Evolutionary conservation across 2,329 filamentous ascomycete genomes (phyloP), one percentile per base, ranked within the genome.

Genomic region (Penicillium sp.): DNA sequence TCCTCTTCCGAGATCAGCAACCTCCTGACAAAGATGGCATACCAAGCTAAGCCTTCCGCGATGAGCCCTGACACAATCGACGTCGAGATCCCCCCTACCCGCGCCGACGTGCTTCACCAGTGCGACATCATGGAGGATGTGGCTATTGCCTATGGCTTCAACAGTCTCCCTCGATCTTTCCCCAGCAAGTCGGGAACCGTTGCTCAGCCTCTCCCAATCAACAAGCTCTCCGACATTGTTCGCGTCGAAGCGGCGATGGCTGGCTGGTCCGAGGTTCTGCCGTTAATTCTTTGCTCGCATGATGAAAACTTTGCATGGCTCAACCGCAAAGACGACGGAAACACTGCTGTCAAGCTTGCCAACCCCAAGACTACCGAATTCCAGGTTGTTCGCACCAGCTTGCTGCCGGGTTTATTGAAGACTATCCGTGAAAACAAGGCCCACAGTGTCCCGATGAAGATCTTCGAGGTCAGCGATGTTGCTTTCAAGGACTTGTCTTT

Each of bases 41-140:
- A 90, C 71, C 74, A 76, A n/a, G 89, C 89, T 28, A 81, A 79
- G 49, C 90, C 89, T 3, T 93, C 89, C 0, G 72, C 77, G 46
- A 79, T 80, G 52, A 78, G 85, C 52, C 70, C 80, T 46, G 84
- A 88, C 64, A 73, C 93, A 43, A 76, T 95, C 51, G 85, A 94
- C 62, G 84, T 97, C 27, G 79, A 84, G 33, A 81, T 97, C 25
- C 93, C 93, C 7, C 82, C 90, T 29, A 97, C 90, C 40, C 83
- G 93, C 53, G 91, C 93, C 41, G 93, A 98, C 68, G 85, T 98
- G 37, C 83, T 98, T 29, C 93, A 98, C 70, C 87, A 96, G 66
- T 94, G 90, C 61, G 93, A 98, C 67, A 88, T 98, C 58, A 98
- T 98, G 91, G 93, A 98, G 73, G 94, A 98, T 66, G 84, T 94